Percentiles rank a stretch among this genome's conserved stretches.
phyloP scores from a whole-genome alignment of 2,329 filamentous ascomycete genomes.

The Ophiostoma perfectum region DNA sequence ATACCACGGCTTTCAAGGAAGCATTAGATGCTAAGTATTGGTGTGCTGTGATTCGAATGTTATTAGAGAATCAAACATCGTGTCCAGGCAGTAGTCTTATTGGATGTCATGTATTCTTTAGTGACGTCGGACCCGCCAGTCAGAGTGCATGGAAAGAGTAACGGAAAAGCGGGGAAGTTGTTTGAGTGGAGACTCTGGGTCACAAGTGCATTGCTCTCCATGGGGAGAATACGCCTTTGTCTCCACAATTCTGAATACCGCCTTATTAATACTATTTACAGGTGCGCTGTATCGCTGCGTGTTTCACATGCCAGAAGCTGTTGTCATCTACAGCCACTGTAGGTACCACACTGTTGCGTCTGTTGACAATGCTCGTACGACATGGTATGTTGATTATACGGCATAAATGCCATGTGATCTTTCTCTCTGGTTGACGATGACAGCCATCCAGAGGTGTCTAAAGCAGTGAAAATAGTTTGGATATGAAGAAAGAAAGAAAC shows the following conservation, averaged over 20 bases:
- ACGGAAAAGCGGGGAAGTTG: not conserved
- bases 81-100: too few relatives aligned
- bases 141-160: not conserved
- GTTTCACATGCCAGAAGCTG: not conserved
- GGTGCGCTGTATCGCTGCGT: not conserved
- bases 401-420: too few relatives aligned
- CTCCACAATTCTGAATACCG: not conserved
- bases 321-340: not conserved
- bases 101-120: too few relatives aligned
- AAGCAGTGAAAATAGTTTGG: not conserved
- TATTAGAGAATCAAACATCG: too few relatives aligned
- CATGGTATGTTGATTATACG: too few relatives aligned
- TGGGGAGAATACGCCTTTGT: not conserved
- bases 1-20: too few relatives aligned
- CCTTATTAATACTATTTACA: not conserved
- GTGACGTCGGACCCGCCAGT: too few relatives aligned
- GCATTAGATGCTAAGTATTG: too few relatives aligned
- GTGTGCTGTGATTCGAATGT: too few relatives aligned
- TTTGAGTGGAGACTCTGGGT: not conserved
- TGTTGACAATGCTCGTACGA: too few relatives aligned
- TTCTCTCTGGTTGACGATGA: too few relatives aligned
- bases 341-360: too few relatives aligned
- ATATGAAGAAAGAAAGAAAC: not conserved
- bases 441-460: not conserved
- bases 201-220: conserved; percentile 5